These are phyloP conservation scores for Diversispora eburnea DNA, from an alignment of 192 early-diverging fungal species.

Conservation along the genomic window DNA sequence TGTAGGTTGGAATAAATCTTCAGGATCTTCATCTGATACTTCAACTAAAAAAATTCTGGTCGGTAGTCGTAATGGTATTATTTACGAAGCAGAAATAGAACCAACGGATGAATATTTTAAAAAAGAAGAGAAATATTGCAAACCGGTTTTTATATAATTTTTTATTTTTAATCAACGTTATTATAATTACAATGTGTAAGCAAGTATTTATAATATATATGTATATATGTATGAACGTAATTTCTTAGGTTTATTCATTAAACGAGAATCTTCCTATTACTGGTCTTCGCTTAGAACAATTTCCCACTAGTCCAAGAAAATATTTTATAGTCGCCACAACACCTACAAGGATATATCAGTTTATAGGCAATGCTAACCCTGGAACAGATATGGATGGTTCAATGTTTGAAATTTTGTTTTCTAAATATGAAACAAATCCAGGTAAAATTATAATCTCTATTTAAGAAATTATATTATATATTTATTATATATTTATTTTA, in stretches of 20 bases:
- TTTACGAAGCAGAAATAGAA: constrained; percentile 89
- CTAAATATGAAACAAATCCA: constrained; percentile 62
- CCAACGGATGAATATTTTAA: constrained; percentile 82
- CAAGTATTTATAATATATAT: background rate
- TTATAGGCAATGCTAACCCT: constrained; percentile 66
- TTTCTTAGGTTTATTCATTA: constrained; percentile 57
- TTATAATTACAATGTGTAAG: too few relatives aligned
- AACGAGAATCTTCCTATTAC: constrained; percentile 70
- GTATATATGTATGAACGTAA: background rate
- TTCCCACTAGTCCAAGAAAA: constrained; percentile 66
- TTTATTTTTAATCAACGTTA: background rate
- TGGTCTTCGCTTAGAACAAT: constrained; percentile 80
- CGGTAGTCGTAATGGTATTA: constrained; percentile 79
- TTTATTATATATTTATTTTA: constrained; percentile 8
- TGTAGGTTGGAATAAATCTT: constrained; percentile 83
- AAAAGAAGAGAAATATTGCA: constrained; percentile 76
- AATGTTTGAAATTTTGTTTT: constrained; percentile 78
- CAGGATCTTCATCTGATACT: constrained; percentile 43
- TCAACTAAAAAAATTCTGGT: constrained; percentile 83
- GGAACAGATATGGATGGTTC: constrained; percentile 49
- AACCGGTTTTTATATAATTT: constrained; percentile 47
- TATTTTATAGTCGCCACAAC: constrained; percentile 82
- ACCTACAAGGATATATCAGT: constrained; percentile 86
- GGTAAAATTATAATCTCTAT: constrained; percentile 36
- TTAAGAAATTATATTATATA: background rate